Evolutionary conservation across 805 yeast genomes (phyloP).

Genomic region (Candida sakaeoensis): DNA sequence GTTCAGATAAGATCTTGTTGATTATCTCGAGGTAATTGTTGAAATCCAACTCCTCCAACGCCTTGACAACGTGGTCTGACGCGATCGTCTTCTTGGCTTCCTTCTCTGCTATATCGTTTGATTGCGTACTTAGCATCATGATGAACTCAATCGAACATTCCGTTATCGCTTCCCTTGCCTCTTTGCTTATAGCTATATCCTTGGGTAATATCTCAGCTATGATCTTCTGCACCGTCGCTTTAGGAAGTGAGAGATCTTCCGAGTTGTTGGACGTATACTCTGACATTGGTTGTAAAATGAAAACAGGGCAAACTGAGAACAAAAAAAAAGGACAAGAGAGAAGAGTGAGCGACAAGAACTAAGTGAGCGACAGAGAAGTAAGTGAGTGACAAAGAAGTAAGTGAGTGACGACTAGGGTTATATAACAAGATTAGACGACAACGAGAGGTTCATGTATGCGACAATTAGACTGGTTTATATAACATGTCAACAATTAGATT

Average conservation of each 20-base stretch:
- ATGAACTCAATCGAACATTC: slow-evolving; percentile 96
- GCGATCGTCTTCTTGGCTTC: slow-evolving; percentile 96
- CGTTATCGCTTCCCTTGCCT: slow-evolving; percentile 90
- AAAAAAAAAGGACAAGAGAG: not conserved
- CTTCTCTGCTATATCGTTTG: slow-evolving; percentile 93
- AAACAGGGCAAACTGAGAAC: too few species aligned
- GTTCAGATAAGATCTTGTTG: slow-evolving; percentile 75
- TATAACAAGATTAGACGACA: too few species aligned
- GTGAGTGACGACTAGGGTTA: too few species aligned
- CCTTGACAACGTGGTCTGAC: slow-evolving; percentile 91
- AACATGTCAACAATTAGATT: too few species aligned
- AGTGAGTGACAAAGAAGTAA: not conserved
- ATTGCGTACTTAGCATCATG: slow-evolving; percentile 89
- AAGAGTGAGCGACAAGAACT: not conserved
- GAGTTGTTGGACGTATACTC: slow-evolving; percentile 32
- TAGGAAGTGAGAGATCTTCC: slow-evolving; percentile 42
- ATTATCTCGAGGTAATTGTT: slow-evolving; percentile 78
- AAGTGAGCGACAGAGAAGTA: not conserved
- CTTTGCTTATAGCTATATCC: slow-evolving; percentile 86
- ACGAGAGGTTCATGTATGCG: too few species aligned
- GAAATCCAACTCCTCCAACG: slow-evolving; percentile 83
- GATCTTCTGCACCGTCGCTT: slow-evolving; percentile 94
- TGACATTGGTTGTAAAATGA: slow-evolving; percentile 24
- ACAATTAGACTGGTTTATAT: too few species aligned
- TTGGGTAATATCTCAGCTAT: slow-evolving; percentile 84